Evolutionary conservation across 176 grass and related monocot species (phyloP).

Genomic region (Ampelocalamus luodianensis): DNA sequence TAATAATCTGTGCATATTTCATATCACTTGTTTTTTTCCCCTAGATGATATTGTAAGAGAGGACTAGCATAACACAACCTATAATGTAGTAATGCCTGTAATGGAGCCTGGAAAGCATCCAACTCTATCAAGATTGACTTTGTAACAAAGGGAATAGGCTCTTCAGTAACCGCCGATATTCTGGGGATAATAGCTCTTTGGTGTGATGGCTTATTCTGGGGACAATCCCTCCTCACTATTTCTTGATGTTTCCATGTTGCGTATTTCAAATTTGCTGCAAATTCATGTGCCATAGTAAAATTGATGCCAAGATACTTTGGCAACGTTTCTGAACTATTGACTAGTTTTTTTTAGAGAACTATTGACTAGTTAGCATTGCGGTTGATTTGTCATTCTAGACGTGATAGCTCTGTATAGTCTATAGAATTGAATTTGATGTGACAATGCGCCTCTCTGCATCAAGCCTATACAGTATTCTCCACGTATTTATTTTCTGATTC

Average conservation of each 20-base stretch:
- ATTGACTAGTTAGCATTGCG: no score
- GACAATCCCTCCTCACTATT: neutral
- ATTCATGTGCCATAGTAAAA: conserved; percentile 14
- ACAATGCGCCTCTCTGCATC: no score
- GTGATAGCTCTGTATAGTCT: no score
- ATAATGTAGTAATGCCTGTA: conserved; percentile 3
- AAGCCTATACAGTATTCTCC: no score
- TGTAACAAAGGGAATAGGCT: neutral
- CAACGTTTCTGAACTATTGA: neutral
- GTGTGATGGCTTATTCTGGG: neutral
- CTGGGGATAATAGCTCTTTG: neutral
- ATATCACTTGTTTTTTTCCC: neutral
- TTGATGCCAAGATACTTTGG: neutral
- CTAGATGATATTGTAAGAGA: neutral
- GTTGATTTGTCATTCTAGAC: no score
- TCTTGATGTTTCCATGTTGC: neutral
- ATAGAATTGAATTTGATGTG: no score
- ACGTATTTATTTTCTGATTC: no score
- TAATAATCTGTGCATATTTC: neutral
- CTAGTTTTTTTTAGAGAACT: no score
- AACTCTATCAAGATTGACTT: neutral
- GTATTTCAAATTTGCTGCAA: conserved; percentile 14
- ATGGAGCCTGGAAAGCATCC: neutral
- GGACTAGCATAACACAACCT: neutral
- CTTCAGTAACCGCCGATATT: neutral